Evolutionary conservation across 2,329 filamentous ascomycete genomes (phyloP).

Genomic region (Colletotrichum chlorophyti): DNA sequence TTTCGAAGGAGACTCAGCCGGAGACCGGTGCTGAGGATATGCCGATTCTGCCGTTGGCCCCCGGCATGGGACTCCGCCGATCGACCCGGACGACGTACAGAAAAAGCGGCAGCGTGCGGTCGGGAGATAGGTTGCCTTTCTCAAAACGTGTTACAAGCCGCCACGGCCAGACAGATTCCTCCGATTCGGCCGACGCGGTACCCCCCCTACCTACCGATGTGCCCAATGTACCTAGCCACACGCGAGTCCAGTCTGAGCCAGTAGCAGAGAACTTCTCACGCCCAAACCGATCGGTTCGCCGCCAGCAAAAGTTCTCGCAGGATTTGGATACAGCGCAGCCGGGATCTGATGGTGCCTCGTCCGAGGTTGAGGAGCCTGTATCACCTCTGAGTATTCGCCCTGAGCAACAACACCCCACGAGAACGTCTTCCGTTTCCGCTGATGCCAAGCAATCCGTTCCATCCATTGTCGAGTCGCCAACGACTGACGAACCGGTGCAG

Average conservation of each 20-base stretch:
- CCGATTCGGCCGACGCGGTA: conserved; percentile 44
- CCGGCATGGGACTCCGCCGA: conserved; percentile 81
- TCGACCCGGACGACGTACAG: conserved; percentile 93
- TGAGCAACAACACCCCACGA: conserved; percentile 41
- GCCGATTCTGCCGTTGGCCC: conserved; percentile 82
- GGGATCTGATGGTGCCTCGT: conserved; percentile 50
- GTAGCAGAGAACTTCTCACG: conserved; percentile 68
- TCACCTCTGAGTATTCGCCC: conserved; percentile 31
- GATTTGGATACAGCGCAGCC: conserved; percentile 58
- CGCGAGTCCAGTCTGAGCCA: conserved; percentile 75
- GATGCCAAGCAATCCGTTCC: conserved; percentile 51
- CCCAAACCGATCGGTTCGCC: conserved; percentile 55
- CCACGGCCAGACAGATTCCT: conserved; percentile 57
- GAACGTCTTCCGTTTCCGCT: conserved; percentile 40
- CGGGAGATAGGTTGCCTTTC: conserved; percentile 76
- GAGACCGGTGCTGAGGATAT: conserved; percentile 70
- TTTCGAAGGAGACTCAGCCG: conserved; percentile 64
- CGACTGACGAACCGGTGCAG: conserved; percentile 47
- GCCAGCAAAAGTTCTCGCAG: conserved; percentile 56
- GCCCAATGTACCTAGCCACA: conserved; percentile 58
- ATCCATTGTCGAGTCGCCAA: conserved; percentile 71
- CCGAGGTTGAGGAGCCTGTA: conserved; percentile 37
- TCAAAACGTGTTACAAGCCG: conserved; percentile 74
- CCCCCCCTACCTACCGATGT: conserved; percentile 48
- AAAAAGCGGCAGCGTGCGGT: conserved; percentile 82